Conservation (phyloP, 805 yeast genomes). For the Nakazawaea wyomingensis region DNA sequence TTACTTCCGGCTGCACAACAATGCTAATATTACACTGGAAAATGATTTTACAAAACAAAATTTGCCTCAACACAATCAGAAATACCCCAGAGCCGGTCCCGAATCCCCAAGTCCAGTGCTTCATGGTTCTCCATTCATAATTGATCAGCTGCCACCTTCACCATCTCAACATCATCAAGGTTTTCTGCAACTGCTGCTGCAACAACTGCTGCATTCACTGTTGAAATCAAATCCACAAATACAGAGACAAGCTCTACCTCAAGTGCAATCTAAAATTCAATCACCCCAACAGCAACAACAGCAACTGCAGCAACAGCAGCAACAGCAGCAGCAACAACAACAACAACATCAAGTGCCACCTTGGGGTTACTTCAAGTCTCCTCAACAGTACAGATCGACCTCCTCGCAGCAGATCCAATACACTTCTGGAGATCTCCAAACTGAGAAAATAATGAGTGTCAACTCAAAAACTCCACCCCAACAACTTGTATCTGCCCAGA, state of each 20-base stretch:
- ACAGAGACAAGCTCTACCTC: neutral
- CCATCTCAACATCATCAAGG: neutral
- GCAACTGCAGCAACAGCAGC: neutral
- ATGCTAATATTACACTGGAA: neutral
- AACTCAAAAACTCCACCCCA: neutral
- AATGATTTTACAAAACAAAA: too few species aligned
- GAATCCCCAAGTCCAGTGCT: too few species aligned
- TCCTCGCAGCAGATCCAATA: neutral
- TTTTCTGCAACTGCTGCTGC: constrained; percentile 5
- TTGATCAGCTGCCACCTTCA: neutral
- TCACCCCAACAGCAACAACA: neutral
- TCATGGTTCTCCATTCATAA: neutral
- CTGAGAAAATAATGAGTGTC: neutral
- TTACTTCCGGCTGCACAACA: neutral
- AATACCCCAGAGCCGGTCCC: too few species aligned
- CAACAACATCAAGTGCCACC: neutral
- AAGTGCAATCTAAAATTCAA: neutral
- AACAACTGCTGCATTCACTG: constrained; percentile 5
- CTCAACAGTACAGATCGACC: neutral
- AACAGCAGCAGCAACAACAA: neutral
- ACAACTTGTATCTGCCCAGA: neutral
- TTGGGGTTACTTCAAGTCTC: neutral
- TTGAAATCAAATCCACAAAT: constrained; percentile 2
- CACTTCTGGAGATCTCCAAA: neutral
- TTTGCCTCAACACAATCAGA: too few species aligned